A percentile compares a stretch with the other conserved stretches of the same genome.
Evolutionary conservation across 1,284 basidiomycete genomes (phyloP).

Genomic region (Phylloporus sp.): DNA sequence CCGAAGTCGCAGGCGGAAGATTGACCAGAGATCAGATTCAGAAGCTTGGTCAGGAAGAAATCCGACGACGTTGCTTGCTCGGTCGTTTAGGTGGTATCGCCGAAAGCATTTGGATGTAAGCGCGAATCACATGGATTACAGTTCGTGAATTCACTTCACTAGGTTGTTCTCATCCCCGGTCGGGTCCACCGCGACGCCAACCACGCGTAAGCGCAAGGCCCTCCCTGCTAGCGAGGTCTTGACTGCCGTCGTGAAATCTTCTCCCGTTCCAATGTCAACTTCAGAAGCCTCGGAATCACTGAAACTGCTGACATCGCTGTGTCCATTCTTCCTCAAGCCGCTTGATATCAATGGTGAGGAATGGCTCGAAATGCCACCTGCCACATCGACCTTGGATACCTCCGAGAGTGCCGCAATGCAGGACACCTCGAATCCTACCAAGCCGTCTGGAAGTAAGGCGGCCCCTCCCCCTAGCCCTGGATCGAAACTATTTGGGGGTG

Average conservation of each 20-base stretch:
- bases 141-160: background rate
- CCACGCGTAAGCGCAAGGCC: constrained; percentile 66
- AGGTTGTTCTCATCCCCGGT: constrained; percentile 69
- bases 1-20: constrained; percentile 44
- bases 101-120: constrained; percentile 87
- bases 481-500: constrained; percentile 28
- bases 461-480: constrained; percentile 41
- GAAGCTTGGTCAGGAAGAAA: constrained; percentile 74
- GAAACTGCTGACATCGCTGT: constrained; percentile 62
- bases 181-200: constrained; percentile 52
- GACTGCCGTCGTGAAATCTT: constrained; percentile 73
- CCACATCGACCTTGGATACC: constrained; percentile 32
- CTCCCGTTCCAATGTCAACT: constrained; percentile 73
- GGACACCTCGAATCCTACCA: constrained; percentile 33
- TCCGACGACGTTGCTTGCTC: constrained; percentile 70
- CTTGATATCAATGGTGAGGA: constrained; percentile 68
- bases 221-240: constrained; percentile 67
- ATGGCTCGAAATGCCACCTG: constrained; percentile 81
- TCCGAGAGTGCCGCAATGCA: constrained; percentile 21
- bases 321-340: constrained; percentile 76
- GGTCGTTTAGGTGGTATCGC: constrained; percentile 77
- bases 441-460: constrained; percentile 39
- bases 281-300: constrained; percentile 78
- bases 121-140: constrained; percentile 7
- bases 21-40: constrained; percentile 68